A percentile compares a stretch with the other conserved stretches of the same genome.
These are phyloP conservation scores for Rhododendron williamsianum DNA, from an alignment of 148 eudicot species.

Conservation along the genomic window DNA sequence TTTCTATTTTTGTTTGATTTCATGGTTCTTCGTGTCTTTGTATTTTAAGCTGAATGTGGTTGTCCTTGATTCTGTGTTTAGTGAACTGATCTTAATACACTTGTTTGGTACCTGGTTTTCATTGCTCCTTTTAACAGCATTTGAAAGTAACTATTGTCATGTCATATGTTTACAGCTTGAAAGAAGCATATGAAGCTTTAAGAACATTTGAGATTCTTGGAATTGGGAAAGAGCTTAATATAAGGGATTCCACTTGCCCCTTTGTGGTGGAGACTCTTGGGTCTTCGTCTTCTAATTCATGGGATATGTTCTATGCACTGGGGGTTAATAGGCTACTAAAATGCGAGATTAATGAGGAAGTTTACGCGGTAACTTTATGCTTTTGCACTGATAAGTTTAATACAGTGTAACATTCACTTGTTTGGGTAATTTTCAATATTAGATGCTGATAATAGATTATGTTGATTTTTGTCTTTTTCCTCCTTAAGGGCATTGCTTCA, in stretches of 20 bases:
- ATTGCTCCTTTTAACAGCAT: not conserved
- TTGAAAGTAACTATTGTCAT: not conserved
- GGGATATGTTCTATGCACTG: constrained; percentile 61
- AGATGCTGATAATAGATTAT: not conserved
- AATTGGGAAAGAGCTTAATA: constrained; percentile 39
- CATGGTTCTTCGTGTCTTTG: not conserved
- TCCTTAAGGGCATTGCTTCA: constrained; percentile 44
- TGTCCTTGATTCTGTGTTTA: no score
- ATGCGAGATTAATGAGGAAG: constrained; percentile 45
- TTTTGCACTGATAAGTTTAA: not conserved
- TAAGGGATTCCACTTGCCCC: constrained; percentile 45
- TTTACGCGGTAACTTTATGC: constrained; percentile 39
- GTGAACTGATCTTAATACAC: no score
- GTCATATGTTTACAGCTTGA: constrained; percentile 42
- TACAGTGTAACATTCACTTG: no score
- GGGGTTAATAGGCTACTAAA: constrained; percentile 49
- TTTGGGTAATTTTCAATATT: not conserved
- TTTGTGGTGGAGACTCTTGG: constrained; percentile 41
- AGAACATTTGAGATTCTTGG: constrained; percentile 72
- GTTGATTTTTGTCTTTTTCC: not conserved
- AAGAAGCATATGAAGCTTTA: constrained; percentile 72
- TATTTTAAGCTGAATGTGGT: no score
- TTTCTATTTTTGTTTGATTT: constrained; percentile 3
- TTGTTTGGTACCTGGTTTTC: not conserved
- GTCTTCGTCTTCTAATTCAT: constrained; percentile 39